Conservation (phyloP, 108 stramenopile species). For the Nitzschia palea region DNA sequence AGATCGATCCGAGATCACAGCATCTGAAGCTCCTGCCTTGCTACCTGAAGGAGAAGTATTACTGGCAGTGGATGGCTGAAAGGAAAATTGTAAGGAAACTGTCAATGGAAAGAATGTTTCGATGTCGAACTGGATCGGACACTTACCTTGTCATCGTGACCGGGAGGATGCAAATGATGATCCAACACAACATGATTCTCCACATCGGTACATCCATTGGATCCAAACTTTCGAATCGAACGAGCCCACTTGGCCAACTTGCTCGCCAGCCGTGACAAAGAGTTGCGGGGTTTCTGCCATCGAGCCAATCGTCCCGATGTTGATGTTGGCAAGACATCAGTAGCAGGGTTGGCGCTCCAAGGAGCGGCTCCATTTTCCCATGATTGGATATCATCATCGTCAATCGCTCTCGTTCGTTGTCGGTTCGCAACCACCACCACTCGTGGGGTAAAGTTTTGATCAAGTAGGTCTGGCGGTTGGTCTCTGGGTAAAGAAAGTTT, state of each 20-base stretch:
- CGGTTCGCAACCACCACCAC: constrained; percentile 57
- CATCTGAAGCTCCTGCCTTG: not conserved
- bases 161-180: constrained; percentile 28
- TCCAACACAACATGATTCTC: constrained; percentile 24
- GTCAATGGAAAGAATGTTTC: too few species aligned
- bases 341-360: constrained; percentile 17
- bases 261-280: constrained; percentile 28
- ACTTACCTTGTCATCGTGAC: constrained; percentile 16
- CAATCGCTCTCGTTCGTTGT: constrained; percentile 52
- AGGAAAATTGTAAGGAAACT: too few species aligned
- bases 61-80: too few species aligned
- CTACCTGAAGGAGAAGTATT: not conserved
- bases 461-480: constrained; percentile 40
- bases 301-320: constrained; percentile 34
- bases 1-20: not conserved
- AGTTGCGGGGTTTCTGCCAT: constrained; percentile 53
- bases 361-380: constrained; percentile 25
- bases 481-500: constrained; percentile 49
- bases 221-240: constrained; percentile 33
- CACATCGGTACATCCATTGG: constrained; percentile 27
- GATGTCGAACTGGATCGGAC: too few species aligned
- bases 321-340: not conserved
- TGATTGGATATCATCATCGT: constrained; percentile 39
- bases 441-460: constrained; percentile 41
- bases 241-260: constrained; percentile 54